Conservation (phyloP, 176 grass and related monocot species). For the Areca catechu region DNA sequence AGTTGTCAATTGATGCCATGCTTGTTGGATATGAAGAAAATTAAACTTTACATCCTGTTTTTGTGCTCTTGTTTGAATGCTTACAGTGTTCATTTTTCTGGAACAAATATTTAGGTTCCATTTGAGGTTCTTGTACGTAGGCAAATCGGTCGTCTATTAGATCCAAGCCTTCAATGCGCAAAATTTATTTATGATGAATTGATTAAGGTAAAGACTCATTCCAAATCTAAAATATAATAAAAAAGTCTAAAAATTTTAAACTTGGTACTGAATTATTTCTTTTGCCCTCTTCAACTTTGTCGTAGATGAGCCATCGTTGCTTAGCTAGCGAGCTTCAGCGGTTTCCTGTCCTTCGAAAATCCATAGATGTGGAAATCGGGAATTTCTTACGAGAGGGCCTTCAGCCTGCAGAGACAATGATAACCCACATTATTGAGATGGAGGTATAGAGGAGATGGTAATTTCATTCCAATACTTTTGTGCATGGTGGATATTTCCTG, state of each 20-base stretch:
- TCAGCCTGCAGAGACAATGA: conserved; percentile 82
- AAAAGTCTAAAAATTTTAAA: no score
- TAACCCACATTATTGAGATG: conserved; percentile 95
- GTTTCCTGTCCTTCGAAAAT: conserved; percentile 64
- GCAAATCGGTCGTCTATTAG: conserved; percentile 74
- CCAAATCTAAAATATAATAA: no score
- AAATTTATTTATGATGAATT: conserved; percentile 97
- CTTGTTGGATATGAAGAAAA: no score
- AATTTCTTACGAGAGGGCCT: conserved; percentile 91
- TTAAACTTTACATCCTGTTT: no score
- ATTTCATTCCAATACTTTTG: no score
- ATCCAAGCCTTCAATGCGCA: conserved; percentile 95
- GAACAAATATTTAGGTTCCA: conserved; percentile 49
- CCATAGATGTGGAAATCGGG: conserved; percentile 71
- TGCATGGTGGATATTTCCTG: no score
- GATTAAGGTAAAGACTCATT: conserved; percentile 55
- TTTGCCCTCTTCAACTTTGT: no score
- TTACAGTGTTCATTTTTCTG: neutral
- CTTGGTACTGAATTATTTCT: no score
- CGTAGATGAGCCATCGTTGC: conserved; percentile 81
- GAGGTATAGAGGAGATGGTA: conserved; percentile 35
- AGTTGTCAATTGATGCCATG: neutral
- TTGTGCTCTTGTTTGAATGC: no score
- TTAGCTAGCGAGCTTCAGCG: conserved; percentile 63
- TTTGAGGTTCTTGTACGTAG: conserved; percentile 94